Evolutionary conservation across 2,329 filamentous ascomycete genomes (phyloP).

Genomic region (Aspergillus aculeatinus): DNA sequence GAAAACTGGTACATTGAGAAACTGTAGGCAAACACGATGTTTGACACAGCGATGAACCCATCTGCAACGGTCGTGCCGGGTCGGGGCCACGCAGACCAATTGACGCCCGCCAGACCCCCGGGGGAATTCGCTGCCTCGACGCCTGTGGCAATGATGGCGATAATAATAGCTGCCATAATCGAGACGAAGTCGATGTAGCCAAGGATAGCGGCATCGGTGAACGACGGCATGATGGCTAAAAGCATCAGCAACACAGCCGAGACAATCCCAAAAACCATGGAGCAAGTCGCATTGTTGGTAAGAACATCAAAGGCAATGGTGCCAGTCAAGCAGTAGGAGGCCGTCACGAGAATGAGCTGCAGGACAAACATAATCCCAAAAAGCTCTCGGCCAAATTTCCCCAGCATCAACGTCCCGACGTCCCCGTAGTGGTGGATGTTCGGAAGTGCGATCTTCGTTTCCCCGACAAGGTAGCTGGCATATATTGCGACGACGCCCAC

Average conservation of each 20-base stretch:
- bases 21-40: conserved; percentile 38
- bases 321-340: conserved; percentile 47
- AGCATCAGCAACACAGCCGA: conserved; percentile 38
- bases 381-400: conserved; percentile 40
- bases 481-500: conserved; percentile 41
- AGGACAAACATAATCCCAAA: conserved; percentile 44
- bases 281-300: conserved; percentile 38
- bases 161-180: conserved; percentile 31
- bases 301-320: conserved; percentile 47
- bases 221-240: conserved; percentile 33
- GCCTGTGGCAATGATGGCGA: conserved; percentile 35
- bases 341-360: conserved; percentile 44
- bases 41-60: conserved; percentile 27
- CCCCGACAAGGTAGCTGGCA: conserved; percentile 42
- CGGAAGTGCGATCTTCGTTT: conserved; percentile 37
- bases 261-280: conserved; percentile 40
- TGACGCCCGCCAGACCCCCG: conserved; percentile 17
- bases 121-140: conserved; percentile 22
- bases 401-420: conserved; percentile 44
- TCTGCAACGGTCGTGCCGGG: conserved; percentile 23
- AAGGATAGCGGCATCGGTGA: conserved; percentile 33
- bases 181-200: conserved; percentile 36
- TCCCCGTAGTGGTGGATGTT: conserved; percentile 46
- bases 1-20: conserved; percentile 29
- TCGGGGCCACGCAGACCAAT: conserved; percentile 20